A percentile compares a stretch with the other conserved stretches of the same genome.
phyloP scores from a whole-genome alignment of 805 yeast species.

The Cyberlindnera japonica region DNA sequence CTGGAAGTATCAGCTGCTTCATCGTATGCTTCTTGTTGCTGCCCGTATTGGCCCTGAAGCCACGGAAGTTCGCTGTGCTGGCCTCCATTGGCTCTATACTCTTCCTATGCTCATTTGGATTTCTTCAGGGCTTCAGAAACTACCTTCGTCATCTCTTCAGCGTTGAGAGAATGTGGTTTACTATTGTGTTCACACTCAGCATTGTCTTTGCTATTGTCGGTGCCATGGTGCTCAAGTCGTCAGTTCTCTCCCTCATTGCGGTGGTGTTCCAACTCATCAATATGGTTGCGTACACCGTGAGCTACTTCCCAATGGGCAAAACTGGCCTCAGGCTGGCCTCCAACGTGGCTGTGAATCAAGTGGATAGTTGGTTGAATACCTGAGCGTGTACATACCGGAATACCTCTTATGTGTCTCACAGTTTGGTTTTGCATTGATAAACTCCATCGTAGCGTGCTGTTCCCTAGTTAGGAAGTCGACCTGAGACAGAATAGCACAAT shows the following conservation, averaged over 20 bases:
- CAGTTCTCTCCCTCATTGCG: slow-evolving; percentile 12
- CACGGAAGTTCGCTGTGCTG: slow-evolving; percentile 19
- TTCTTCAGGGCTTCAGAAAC: slow-evolving; percentile 12
- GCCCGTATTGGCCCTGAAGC: slow-evolving; percentile 19
- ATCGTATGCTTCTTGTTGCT: slow-evolving; percentile 18
- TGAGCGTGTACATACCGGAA: too few species aligned
- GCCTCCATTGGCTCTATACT: slow-evolving; percentile 20
- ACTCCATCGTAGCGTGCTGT: too few species aligned
- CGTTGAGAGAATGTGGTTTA: slow-evolving; percentile 22
- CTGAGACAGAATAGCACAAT: too few species aligned
- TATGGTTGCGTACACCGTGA: slow-evolving; percentile 17
- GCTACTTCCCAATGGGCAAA: slow-evolving; percentile 23
- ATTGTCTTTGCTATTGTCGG: slow-evolving; percentile 14
- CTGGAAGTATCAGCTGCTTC: slow-evolving; percentile 20
- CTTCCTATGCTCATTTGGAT: slow-evolving; percentile 18
- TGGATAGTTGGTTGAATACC: slow-evolving; percentile 19
- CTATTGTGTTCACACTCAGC: slow-evolving; percentile 11
- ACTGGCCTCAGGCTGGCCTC: slow-evolving; percentile 18
- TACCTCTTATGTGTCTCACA: too few species aligned
- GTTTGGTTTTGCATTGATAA: too few species aligned
- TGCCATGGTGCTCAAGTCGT: slow-evolving; percentile 11
- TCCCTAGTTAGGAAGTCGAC: too few species aligned
- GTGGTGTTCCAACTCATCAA: slow-evolving; percentile 12
- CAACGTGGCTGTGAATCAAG: slow-evolving; percentile 17
- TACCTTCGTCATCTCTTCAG: slow-evolving; percentile 16